Base-by-base conservation (phyloP, 2,329 filamentous ascomycete species). In the Chalaropsis thielavioides region DNA sequence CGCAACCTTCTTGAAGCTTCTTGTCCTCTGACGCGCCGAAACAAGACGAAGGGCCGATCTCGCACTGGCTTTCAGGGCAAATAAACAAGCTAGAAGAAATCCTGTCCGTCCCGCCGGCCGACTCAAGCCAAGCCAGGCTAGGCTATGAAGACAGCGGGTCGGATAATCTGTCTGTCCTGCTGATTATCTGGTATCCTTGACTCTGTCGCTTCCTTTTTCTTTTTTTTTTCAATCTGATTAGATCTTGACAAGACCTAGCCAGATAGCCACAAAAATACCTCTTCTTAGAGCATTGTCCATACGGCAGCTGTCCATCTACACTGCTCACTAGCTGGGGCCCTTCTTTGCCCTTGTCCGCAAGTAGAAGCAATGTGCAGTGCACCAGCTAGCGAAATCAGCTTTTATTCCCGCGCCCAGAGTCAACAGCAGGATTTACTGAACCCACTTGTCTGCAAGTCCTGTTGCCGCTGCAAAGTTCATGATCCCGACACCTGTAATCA, bases 161-260 rank as follows among this genome's bases (percentile, higher is more conserved):
- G 17, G 2, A 11, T 44, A 13, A 44, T 44, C 13, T 44, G 41
- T n/a, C n/a, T n/a, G n/a, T n/a, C n/a, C n/a, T n/a, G n/a, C n/a
- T n/a, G n/a, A n/a, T n/a, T n/a, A n/a, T n/a, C n/a, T n/a, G n/a
- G n/a, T n/a, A n/a, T n/a, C n/a, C n/a, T n/a, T n/a, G n/a, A n/a
- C n/a, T n/a, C n/a, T n/a, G n/a, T n/a, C n/a, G n/a, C n/a, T n/a
- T n/a, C n/a, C n/a, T 31, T 2, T 17, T 46, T 19, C 40, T 11
- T 44, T 15, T 44, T 62, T 31, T 44, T 46, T 27, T 49, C 27
- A 11, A 62, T 62, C n/a, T 62, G 24, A 56, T 56, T 56, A 56
- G 51, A 35, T 56, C 13, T 35, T 56, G 27, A 31, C 15, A 51
- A 19, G 4, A 2, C 13, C 13, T 15, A 54, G 49, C 7, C 1